These are phyloP conservation scores for Schizosaccharomyces japonicus DNA, from an alignment of 805 yeast species.

Conservation along the genomic window DNA sequence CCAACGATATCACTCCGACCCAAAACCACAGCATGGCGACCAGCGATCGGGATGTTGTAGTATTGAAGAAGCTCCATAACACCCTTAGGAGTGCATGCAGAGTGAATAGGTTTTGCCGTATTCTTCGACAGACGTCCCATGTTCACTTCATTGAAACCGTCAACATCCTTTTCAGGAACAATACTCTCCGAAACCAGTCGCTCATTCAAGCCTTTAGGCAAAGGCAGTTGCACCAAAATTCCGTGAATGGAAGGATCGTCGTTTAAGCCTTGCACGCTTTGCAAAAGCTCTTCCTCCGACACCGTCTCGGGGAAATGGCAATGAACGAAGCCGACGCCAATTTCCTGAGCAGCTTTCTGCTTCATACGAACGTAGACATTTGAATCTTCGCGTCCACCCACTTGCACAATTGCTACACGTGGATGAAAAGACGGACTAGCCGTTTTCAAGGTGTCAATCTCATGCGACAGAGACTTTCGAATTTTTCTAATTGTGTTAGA, in stretches of 20 bases:
- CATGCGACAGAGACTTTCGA: slow-evolving; percentile 28
- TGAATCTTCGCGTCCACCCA: slow-evolving; percentile 75
- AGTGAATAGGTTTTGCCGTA: slow-evolving; percentile 58
- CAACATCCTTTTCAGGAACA: slow-evolving; percentile 64
- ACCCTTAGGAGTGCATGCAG: slow-evolving; percentile 93
- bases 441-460: slow-evolving; percentile 24
- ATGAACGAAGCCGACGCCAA: slow-evolving; percentile 2
- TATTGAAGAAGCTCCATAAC: slow-evolving; percentile 55
- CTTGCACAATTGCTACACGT: slow-evolving; percentile 60
- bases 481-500: slow-evolving; percentile 14
- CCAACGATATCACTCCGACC: slow-evolving; percentile 96
- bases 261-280: slow-evolving; percentile 37
- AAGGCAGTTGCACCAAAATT: slow-evolving; percentile 67
- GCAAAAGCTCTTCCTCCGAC: slow-evolving; percentile 17
- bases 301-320: background rate
- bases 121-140: slow-evolving; percentile 76
- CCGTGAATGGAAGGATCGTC: slow-evolving; percentile 64
- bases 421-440: slow-evolving; percentile 38
- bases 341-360: slow-evolving; percentile 61
- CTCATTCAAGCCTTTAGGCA: slow-evolving; percentile 63
- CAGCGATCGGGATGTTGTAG: slow-evolving; percentile 40
- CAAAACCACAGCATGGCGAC: slow-evolving; percentile 68
- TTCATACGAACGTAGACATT: slow-evolving; percentile 80
- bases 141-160: slow-evolving; percentile 75
- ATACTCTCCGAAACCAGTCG: slow-evolving; percentile 59